Evolutionary conservation across 2,329 filamentous ascomycete genomes (phyloP).

Genomic region (Curvularia verruculosa): DNA sequence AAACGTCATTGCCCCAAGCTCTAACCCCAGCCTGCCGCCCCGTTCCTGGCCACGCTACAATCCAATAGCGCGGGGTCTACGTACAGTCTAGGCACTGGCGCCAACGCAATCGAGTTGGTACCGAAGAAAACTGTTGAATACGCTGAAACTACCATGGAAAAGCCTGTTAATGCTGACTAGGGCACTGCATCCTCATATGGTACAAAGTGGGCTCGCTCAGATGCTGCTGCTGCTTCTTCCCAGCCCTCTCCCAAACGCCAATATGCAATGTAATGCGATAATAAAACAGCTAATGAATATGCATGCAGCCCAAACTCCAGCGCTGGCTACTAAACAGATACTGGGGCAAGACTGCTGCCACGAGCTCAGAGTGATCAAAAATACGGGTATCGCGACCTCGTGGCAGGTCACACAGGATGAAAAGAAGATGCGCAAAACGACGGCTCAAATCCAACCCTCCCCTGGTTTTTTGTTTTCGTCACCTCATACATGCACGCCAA

Average conservation of each 20-base stretch:
- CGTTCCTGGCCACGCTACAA: slow-evolving; percentile 13
- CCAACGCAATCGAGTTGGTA: slow-evolving; percentile 14
- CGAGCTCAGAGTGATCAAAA: slow-evolving; percentile 35
- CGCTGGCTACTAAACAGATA: slow-evolving; percentile 38
- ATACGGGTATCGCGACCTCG: slow-evolving; percentile 46
- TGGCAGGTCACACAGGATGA: slow-evolving; percentile 35
- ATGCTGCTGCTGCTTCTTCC: slow-evolving; percentile 28
- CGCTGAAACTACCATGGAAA: slow-evolving; percentile 16
- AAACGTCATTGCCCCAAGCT: slow-evolving; percentile 35
- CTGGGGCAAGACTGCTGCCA: slow-evolving; percentile 38
- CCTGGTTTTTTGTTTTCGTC: slow-evolving; percentile 27
- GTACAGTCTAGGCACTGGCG: slow-evolving; percentile 14
- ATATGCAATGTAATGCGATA: slow-evolving; percentile 32
- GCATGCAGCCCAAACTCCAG: slow-evolving; percentile 41
- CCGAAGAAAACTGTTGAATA: slow-evolving; percentile 16
- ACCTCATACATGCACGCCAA: slow-evolving; percentile 26
- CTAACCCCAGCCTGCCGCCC: slow-evolving; percentile 14
- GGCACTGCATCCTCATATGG: slow-evolving; percentile 23
- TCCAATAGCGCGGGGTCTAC: slow-evolving; percentile 19
- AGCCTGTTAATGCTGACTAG: slow-evolving; percentile 13
- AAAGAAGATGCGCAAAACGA: slow-evolving; percentile 38
- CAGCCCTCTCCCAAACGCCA: slow-evolving; percentile 21
- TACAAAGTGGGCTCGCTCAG: slow-evolving; percentile 29
- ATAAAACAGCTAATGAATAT: slow-evolving; percentile 29
- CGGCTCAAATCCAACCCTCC: slow-evolving; percentile 29